A percentile compares a stretch with the other conserved stretches of the same genome.
phyloP scores from a whole-genome alignment of 1,284 basidiomycete species.

The Prillingera fragicola region DNA sequence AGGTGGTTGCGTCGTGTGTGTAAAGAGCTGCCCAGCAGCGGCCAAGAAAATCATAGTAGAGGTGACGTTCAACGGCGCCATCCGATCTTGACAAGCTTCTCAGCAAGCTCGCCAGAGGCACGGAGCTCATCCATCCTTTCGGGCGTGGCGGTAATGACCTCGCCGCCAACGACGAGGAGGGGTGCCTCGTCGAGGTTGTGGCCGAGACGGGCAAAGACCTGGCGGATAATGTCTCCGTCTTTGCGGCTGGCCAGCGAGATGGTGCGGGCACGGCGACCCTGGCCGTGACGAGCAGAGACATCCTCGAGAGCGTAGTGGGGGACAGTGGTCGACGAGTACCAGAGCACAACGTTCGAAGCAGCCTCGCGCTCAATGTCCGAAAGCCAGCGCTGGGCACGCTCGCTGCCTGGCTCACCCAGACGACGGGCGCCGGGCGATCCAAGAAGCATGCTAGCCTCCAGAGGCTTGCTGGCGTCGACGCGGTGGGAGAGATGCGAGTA shows the following conservation, averaged over 20 bases:
- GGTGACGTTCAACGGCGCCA: no score
- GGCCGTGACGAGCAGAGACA: conserved; percentile 24
- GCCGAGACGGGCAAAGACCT: conserved; percentile 24
- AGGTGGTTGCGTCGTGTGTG: no score
- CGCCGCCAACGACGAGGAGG: conserved; percentile 34
- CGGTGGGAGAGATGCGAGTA: conserved; percentile 32
- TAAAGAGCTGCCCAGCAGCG: no score
- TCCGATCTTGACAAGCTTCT: conserved; percentile 10
- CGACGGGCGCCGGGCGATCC: conserved; percentile 24
- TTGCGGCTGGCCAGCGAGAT: conserved; percentile 25
- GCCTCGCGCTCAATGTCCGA: conserved; percentile 28
- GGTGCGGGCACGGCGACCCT: conserved; percentile 22
- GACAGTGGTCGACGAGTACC: conserved; percentile 23
- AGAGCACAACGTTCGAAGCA: conserved; percentile 32
- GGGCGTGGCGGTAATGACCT: conserved; percentile 20
- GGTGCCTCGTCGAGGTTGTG: conserved; percentile 23
- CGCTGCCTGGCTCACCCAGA: conserved; percentile 20
- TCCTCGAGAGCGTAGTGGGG: conserved; percentile 31
- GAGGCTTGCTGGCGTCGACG: conserved; percentile 28
- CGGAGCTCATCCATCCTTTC: conserved; percentile 23
- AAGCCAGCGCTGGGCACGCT: conserved; percentile 25
- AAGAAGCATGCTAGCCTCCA: conserved; percentile 40
- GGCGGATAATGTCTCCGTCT: conserved; percentile 22
- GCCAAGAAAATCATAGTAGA: no score
- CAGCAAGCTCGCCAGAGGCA: conserved; percentile 22